phyloP scores from a whole-genome alignment of 1,139 yeast species.

The Zhuliangozyma blackwelliae region DNA sequence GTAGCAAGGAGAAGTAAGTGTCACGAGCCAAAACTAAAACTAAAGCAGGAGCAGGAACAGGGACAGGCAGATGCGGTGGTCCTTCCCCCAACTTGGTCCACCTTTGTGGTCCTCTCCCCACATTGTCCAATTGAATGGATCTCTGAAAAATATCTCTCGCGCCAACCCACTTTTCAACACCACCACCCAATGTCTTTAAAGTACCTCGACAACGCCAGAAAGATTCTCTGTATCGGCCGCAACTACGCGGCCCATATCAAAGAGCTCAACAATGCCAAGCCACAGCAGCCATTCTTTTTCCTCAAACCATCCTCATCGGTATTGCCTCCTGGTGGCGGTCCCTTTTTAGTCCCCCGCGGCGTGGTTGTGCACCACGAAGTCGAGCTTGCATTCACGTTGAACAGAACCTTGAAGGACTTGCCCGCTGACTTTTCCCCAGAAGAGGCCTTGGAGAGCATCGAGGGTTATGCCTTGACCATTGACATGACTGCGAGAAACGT shows the following conservation, averaged over 20 bases:
- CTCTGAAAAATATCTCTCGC: no score
- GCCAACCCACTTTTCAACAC: no score
- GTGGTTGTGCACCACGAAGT: slow-evolving; percentile 86
- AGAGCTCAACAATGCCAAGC: slow-evolving; percentile 77
- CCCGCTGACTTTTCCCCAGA: slow-evolving; percentile 54
- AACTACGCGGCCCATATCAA: slow-evolving; percentile 93
- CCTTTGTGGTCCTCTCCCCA: no score
- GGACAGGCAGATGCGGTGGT: no score
- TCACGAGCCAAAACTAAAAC: no score
- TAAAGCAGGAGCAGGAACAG: no score
- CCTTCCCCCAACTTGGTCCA: no score
- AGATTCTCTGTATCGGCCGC: slow-evolving; percentile 91
- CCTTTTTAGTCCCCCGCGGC: slow-evolving; percentile 79
- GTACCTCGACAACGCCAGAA: slow-evolving; percentile 64
- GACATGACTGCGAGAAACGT: slow-evolving; percentile 96
- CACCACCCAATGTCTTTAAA: slow-evolving; percentile 43
- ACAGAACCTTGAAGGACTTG: slow-evolving; percentile 59
- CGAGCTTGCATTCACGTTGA: slow-evolving; percentile 79
- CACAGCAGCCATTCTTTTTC: slow-evolving; percentile 86
- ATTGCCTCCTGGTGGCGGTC: slow-evolving; percentile 61
- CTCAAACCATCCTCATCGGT: slow-evolving; percentile 76
- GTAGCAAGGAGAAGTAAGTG: no score
- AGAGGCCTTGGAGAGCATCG: slow-evolving; percentile 74
- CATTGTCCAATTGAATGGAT: no score
- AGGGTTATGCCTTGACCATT: slow-evolving; percentile 81